Percentiles rank a stretch among this genome's conserved stretches.
phyloP scores from a whole-genome alignment of 2,329 filamentous ascomycete species.

The Penicillium brasilianum region DNA sequence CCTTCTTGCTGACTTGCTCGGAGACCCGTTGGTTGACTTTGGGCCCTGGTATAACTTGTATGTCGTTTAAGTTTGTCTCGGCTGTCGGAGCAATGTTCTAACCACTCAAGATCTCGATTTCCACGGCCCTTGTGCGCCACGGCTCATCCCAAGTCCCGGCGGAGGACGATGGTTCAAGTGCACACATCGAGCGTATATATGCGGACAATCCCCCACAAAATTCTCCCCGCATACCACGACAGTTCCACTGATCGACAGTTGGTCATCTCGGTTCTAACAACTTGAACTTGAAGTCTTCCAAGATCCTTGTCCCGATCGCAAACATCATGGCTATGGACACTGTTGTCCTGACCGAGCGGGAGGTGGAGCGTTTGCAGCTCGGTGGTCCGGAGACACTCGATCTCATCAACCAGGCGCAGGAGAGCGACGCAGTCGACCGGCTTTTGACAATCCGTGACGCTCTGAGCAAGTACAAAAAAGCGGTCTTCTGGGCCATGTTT shows the following conservation, averaged over 20 bases:
- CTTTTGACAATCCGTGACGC: conserved; percentile 33
- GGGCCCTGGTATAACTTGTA: neutral
- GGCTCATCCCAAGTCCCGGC: neutral
- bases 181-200: too few relatives aligned
- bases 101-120: neutral
- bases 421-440: conserved; percentile 32
- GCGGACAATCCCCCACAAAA: too few relatives aligned
- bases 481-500: conserved; percentile 35
- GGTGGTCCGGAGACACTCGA: conserved; percentile 2
- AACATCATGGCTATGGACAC: neutral
- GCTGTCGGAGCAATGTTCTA: neutral
- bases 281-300: neutral
- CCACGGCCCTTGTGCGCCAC: conserved; percentile 1
- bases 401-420: conserved; percentile 14
- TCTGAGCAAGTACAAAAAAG: conserved; percentile 34
- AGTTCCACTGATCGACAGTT: neutral
- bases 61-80: conserved; percentile 2
- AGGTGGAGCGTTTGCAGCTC: neutral
- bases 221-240: neutral
- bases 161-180: conserved; percentile 3
- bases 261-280: neutral
- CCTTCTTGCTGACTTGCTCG: too few relatives aligned
- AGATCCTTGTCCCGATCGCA: neutral
- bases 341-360: neutral
- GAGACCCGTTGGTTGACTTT: neutral